Evolutionary conservation across 768 basidiomycete species (phyloP).

Genomic region (Mycena chlorophos): DNA sequence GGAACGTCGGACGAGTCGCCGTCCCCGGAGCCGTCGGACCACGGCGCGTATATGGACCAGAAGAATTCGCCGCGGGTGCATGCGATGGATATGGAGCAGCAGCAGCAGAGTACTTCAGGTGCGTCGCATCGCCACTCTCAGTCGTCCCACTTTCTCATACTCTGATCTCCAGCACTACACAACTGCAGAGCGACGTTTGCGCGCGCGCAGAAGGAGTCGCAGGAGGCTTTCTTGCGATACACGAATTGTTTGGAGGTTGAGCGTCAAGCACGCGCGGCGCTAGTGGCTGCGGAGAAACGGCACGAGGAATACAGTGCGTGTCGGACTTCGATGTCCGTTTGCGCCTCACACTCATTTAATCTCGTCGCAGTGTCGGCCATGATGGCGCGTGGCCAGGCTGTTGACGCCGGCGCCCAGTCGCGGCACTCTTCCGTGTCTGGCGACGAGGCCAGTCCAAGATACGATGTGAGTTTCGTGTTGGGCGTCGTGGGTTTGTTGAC

Average conservation of each 20-base stretch:
- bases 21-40: constrained; percentile 51
- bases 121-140: constrained; percentile 7
- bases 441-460: constrained; percentile 50
- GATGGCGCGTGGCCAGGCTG: constrained; percentile 47
- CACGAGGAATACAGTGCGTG: constrained; percentile 66
- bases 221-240: constrained; percentile 70
- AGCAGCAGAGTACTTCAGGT: not conserved
- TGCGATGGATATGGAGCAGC: not conserved
- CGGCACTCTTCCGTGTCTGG: constrained; percentile 54
- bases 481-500: not conserved
- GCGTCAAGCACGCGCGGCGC: constrained; percentile 63
- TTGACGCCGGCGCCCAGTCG: constrained; percentile 43
- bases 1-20: constrained; percentile 49
- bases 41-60: constrained; percentile 34
- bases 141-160: constrained; percentile 2
- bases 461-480: constrained; percentile 17
- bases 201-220: constrained; percentile 69
- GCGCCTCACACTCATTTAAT: constrained; percentile 17
- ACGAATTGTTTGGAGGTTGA: constrained; percentile 70
- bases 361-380: constrained; percentile 44
- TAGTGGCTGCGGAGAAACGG: constrained; percentile 64
- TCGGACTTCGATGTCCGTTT: constrained; percentile 9
- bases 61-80: constrained; percentile 43
- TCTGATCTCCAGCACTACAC: constrained; percentile 59
- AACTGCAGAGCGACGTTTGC: constrained; percentile 58